Evolutionary conservation across 2,329 filamentous ascomycete species (phyloP).

Genomic region (Trichoderma gracile): DNA sequence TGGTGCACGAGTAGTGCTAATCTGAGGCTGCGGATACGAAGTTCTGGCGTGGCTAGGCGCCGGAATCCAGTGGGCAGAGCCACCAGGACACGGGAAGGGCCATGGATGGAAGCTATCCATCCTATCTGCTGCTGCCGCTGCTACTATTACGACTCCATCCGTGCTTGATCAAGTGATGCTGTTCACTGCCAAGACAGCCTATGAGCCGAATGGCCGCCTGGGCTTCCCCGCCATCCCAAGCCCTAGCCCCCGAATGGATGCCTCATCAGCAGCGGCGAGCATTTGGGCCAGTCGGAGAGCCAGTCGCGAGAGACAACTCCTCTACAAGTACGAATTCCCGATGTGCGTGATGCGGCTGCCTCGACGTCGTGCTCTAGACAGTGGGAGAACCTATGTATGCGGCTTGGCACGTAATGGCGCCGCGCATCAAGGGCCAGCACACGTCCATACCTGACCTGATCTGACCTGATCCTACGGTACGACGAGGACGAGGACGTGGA

Average conservation of each 20-base stretch:
- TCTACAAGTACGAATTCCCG: constrained; percentile 8
- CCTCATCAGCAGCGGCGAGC: constrained; percentile 7
- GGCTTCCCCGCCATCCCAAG: constrained; percentile 22
- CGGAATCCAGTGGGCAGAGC: not conserved
- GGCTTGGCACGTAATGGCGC: not conserved
- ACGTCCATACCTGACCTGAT: too few species aligned
- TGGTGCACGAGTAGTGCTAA: constrained; percentile 11
- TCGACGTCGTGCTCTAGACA: constrained; percentile 1
- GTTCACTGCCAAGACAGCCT: constrained; percentile 18
- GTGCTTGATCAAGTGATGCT: constrained; percentile 23
- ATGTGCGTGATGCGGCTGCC: constrained; percentile 21
- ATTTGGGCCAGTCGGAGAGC: constrained; percentile 18
- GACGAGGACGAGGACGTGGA: too few species aligned
- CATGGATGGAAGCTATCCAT: not conserved
- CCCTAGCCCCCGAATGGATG: constrained; percentile 16
- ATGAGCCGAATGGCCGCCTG: constrained; percentile 21
- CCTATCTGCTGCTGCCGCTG: constrained; percentile 5
- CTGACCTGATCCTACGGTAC: too few species aligned
- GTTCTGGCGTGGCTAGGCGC: constrained; percentile 11
- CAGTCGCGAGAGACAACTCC: constrained; percentile 1
- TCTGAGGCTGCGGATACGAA: constrained; percentile 19
- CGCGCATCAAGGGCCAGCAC: too few species aligned
- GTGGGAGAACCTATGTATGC: not conserved
- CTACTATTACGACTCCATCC: constrained; percentile 14
- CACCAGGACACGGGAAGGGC: not conserved